These are phyloP conservation scores for Furcasterigmium sp. DNA, from an alignment of 2,329 filamentous ascomycete genomes.

Conservation along the genomic window DNA sequence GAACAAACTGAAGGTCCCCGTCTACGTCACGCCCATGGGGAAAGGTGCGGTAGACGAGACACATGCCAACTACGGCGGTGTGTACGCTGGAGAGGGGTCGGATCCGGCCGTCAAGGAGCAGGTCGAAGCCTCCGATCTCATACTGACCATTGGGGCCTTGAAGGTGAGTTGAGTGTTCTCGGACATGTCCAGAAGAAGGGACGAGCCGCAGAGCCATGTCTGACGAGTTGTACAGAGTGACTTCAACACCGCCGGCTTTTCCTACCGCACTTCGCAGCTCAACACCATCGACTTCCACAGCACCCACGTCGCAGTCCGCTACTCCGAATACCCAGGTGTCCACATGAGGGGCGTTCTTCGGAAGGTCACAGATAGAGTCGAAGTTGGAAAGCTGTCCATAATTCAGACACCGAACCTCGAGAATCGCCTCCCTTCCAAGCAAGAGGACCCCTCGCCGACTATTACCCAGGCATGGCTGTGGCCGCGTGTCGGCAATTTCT, in stretches of 20 bases:
- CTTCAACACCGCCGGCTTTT: constrained; percentile 80
- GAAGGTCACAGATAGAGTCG: constrained; percentile 59
- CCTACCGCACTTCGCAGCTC: constrained; percentile 70
- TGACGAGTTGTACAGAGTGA: constrained; percentile 49
- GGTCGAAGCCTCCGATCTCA: constrained; percentile 65
- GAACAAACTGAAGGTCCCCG: constrained; percentile 67
- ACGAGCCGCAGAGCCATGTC: background rate
- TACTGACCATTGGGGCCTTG: constrained; percentile 64
- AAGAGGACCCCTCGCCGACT: constrained; percentile 28
- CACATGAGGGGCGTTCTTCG: constrained; percentile 73
- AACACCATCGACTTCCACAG: constrained; percentile 79
- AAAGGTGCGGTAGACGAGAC: constrained; percentile 79
- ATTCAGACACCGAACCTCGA: constrained; percentile 46
- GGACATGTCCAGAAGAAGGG: too few relatives aligned
- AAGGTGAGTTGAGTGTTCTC: constrained; percentile 26
- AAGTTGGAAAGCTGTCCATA: constrained; percentile 52
- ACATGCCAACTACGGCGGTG: constrained; percentile 71
- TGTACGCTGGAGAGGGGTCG: constrained; percentile 78
- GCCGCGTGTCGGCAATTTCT: constrained; percentile 68
- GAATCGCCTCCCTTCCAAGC: constrained; percentile 39
- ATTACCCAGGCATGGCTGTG: constrained; percentile 74
- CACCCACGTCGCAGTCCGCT: constrained; percentile 65
- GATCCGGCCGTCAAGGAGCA: constrained; percentile 57
- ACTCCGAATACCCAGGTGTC: constrained; percentile 73
- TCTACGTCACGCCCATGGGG: constrained; percentile 87